These are phyloP conservation scores for Trichoderma sp. DNA, from an alignment of 2,329 filamentous ascomycete species.

Conservation along the genomic window DNA sequence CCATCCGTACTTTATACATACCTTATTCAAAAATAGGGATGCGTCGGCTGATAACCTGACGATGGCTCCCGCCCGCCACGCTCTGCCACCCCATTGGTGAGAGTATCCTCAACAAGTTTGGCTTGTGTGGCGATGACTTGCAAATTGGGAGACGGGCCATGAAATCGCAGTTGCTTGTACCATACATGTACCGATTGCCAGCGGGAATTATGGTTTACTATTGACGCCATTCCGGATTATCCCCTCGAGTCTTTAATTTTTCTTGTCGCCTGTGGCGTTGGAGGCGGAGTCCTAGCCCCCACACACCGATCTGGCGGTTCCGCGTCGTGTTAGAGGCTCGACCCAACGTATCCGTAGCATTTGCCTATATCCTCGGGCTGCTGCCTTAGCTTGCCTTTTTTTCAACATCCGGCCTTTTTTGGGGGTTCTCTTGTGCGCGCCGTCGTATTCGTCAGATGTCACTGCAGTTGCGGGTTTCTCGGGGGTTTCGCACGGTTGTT, in stretches of 20 bases:
- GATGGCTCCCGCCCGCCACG: neutral
- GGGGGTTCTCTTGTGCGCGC: neutral
- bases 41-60: neutral
- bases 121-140: neutral
- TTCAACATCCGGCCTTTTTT: neutral
- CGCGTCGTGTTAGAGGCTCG: constrained; percentile 1
- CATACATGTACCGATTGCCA: neutral
- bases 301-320: constrained; percentile 17
- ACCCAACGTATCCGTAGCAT: neutral
- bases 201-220: neutral
- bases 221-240: neutral
- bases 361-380: neutral
- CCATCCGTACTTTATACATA: neutral
- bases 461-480: neutral
- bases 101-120: neutral
- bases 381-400: neutral
- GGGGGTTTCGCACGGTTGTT: neutral
- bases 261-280: constrained; percentile 10
- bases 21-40: neutral
- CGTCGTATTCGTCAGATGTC: neutral
- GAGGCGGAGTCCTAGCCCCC: constrained; percentile 4
- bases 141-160: neutral
- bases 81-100: neutral
- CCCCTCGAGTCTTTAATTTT: neutral
- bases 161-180: neutral